Evolutionary conservation across 2,329 filamentous ascomycete genomes (phyloP), one percentile per base, ranked within the genome.

Genomic region (Ambrosiella beaveri): DNA sequence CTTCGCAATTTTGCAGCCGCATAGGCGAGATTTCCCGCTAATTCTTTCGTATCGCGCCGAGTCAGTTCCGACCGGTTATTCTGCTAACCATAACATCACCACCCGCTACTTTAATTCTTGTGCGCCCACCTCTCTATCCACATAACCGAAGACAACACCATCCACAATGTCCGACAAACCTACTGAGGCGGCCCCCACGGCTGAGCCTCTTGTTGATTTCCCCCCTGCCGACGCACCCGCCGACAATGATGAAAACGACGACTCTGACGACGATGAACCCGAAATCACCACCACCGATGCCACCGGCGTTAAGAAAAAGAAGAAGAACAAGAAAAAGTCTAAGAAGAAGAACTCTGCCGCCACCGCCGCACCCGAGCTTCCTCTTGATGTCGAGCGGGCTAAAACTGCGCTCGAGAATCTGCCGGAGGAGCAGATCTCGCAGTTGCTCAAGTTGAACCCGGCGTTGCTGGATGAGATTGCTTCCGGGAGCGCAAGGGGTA

Each of bases 391-490:
- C 68, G 71, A 49, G 65, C 68, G 73, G 13, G 66, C 74, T 57
- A 74, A 75, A 64, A 75, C 77, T 64, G 75, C 78, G 54, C 71
- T 82, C 59, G 70, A 73, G 38, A 73, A 72, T 53, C 71, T 84
- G 58, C 77, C 75, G 37, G 72, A 75, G 45, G 71, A 79, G 61
- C 79, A 84, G 66, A 70, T 82, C 61, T 69, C 79, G 61, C 80
- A 88, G 63, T 75, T 93, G 60, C 78, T 87, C 65, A 75, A 78
- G 57, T 80, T 88, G 64, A 82, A 90, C 67, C 84, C 84, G n/a
- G 81, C 80, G 2, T 74, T 90, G 64, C 79, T 83, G 62, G 77
- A 80, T 63, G 81, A 86, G 66, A 64, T 72, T 49, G 65, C 66
- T 37, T 68, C 68, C 17, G 69, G 68, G 19, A 68, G 65, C 62